Base-by-base conservation (phyloP, 202 grass and related monocot genomes). In the Dendrocalamus latiflorus region DNA sequence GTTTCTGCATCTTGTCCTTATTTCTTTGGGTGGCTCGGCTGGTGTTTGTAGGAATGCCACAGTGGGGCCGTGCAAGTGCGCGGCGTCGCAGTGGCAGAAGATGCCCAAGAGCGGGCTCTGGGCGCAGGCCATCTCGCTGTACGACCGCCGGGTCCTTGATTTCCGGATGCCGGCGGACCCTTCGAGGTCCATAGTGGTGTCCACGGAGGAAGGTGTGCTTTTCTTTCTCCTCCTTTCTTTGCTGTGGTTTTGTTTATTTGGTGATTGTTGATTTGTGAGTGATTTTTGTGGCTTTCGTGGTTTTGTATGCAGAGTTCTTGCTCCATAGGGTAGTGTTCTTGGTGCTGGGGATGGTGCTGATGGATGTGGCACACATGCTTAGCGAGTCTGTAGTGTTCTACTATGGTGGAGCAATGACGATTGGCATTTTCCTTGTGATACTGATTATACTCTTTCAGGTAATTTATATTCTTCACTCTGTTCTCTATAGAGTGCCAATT, bases 241-340 rank as follows among this genome's bases (percentile, higher is more conserved):
- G 0, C 5, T 38, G 60, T 0, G 1, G 37, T 21, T 61, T 4
- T 34, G 39, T 4, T 68, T 88, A 12, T 56, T 73, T 60, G 59
- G 20, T 43, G 72, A 28, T 55, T 91, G 7, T 63, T 82, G 65
- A 41, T 70, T 64, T 39, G 36, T 8, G 18, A n/a, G 8, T 66
- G 42, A 8, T 68, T 43, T 72, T 53, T 47, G 20, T 22, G 7
- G 44, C 65, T 70, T 56, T 75, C 59, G 18, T 75, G 47, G 4
- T 25, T 77, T 59, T 91, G 18, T 61, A 53, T 80, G 47, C 91
- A 98, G 95, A 93, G 47, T 93, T 98, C 83, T 74, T 91, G 81
- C 36, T 90, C 51, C 84, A 91, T 78, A 90, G 91, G 77, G 63
- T 93, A 41, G 86, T 98, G 20, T 98, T 98, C 90, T 84, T 98